Evolutionary conservation across 345 rosid species (phyloP).

Genomic region (Stellera chamaejasme): DNA sequence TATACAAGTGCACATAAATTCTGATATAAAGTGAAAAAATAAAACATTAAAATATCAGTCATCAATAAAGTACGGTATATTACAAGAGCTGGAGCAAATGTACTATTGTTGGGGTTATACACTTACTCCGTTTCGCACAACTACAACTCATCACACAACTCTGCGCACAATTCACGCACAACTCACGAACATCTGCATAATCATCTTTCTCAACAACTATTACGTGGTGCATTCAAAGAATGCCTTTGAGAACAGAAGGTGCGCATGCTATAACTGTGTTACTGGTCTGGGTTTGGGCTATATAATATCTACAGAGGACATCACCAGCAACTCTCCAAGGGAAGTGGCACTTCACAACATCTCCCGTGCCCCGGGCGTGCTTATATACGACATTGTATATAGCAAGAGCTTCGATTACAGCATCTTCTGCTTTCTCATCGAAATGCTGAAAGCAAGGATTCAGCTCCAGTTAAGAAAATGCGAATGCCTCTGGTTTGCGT

Average conservation of each 20-base stretch:
- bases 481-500: not conserved
- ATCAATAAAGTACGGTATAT: no score
- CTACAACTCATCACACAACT: no score
- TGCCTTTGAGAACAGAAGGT: slow-evolving; percentile 31
- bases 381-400: slow-evolving; percentile 40
- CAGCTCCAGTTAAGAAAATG: not conserved
- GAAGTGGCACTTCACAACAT: slow-evolving; percentile 24
- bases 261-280: slow-evolving; percentile 20
- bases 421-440: slow-evolving; percentile 45
- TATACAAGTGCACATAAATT: no score
- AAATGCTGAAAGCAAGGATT: slow-evolving; percentile 25
- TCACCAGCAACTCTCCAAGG: slow-evolving; percentile 79
- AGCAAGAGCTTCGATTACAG: slow-evolving; percentile 42
- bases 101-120: no score
- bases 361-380: slow-evolving; percentile 16
- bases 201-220: no score
- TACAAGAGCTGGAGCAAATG: no score
- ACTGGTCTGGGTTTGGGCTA: slow-evolving; percentile 4
- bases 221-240: no score
- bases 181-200: no score
- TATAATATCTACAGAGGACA: slow-evolving; percentile 36
- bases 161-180: no score
- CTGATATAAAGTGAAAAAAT: no score
- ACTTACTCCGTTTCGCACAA: no score
- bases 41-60: no score